Base-by-base conservation (phyloP, 768 basidiomycete genomes). In the Paxillus involutus region DNA sequence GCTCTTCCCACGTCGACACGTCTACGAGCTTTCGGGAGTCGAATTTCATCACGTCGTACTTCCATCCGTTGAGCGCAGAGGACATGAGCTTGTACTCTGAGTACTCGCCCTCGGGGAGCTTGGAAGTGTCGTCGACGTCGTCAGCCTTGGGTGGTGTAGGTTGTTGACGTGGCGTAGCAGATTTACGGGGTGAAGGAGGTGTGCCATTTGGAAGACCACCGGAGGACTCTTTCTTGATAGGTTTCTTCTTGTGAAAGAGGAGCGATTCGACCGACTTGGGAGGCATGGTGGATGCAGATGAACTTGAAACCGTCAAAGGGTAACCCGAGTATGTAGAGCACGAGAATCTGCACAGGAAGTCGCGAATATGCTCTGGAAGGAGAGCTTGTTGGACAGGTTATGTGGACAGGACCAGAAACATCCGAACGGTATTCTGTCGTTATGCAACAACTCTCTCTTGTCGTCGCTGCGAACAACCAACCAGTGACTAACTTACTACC, bases 11-110 rank as follows among this genome's bases (percentile, higher is more conserved):
- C 30, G 73, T 70, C 48, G 76, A 76, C 50, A 91, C 77, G 65
- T 93, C 89, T 51, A 91, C 73, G 14, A 79, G 75, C 63, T 87
- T 87, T 52, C 86, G 80, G 33, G 85, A 83, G 69, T 90, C 85
- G 68, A 95, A 92, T 71, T 92, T 92, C 88, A 94, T 91, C 54
- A 94, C 83, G 72, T 94, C 89, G 78, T 92, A 91, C 66, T 89
- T 91, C 90, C 91, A 93, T 26, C 88, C 89, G 66, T 89, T 89
- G 65, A 88, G 81, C 14, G 84, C 81, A 29, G 88, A 87, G 7
- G 89, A 89, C 69, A 91, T 80, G 63, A 94, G 81, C 64, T 80
- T 81, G 75, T 83, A 94, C 67, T 93, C 91, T 58, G 82, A 79
- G 73, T 74, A 92, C 0, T 83, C 78, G 57, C 83, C 83, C 39